Evolutionary conservation across 768 basidiomycete genomes (phyloP), one percentile per base, ranked within the genome.

Genomic region (Tulasnella sp.): DNA sequence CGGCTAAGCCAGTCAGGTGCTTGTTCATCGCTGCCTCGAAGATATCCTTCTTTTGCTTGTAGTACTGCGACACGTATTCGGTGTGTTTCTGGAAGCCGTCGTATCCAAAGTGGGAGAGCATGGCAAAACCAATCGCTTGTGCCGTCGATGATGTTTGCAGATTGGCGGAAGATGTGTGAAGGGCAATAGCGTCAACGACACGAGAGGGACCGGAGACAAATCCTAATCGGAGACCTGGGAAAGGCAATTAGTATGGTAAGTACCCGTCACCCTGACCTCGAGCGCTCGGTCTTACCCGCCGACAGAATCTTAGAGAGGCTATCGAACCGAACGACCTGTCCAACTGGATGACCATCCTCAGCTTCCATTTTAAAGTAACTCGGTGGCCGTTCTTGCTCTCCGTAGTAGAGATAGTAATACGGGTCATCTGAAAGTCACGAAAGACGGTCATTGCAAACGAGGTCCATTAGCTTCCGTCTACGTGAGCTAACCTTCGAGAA

Each of bases 301-400:
- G 88, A 89, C 26, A 89, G 83, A 52, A 95, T 83, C 81, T 97
- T 97, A 70, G 90, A 93, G 69, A 96, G 83, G 77, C 91, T 93
- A 78, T 97, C 95, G 78, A 96, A 94, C 44, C 95, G 87, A 22
- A 96, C 76, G 42, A 96, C 93, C 14, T 89, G 86, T 2, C 95
- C 95, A 17, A 72, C 70, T 29, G 75, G 74, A 52, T 75, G 73
- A 11, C 75, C 74, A 75, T 86, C 85, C 68, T 87, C 84, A 14
- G 82, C 83, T 79, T 97, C 95, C 41, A 96, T 84, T 42, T 86
- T 83, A 77, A 95, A 94, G 80, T 95, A 96, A 0, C 90, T 92
- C 0, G 89, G 86, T 14, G 88, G 87, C 17, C 89, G 84, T 32
- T 87, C 82, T 12, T 79, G 79, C 16, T 82, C 79, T 41, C 91